Base-by-base conservation (phyloP, 2,329 filamentous ascomycete genomes). In the Monilinia laxa region DNA sequence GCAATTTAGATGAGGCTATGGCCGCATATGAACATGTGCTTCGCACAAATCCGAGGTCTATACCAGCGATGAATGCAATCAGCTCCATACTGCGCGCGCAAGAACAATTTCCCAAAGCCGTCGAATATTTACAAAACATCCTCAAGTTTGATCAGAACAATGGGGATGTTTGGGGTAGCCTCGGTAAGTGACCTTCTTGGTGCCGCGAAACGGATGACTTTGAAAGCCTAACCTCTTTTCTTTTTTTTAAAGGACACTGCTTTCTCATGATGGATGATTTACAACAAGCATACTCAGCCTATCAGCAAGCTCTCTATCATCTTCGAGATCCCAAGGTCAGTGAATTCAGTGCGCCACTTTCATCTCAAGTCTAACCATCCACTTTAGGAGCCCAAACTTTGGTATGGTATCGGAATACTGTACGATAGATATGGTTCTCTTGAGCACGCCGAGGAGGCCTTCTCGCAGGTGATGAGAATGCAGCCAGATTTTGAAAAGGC, bases 381-480 rank as follows among this genome's bases (percentile, higher is more conserved):
- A 55, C 58, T 72, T 56, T 69, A 93, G 90, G 95, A 99, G 75
- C 95, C 95, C 3, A 97, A 97, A 80, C 84, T 99, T 14, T 99
- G 95, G 95, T 99, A 99, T 75, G 95, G 95, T 49, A 99, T 99
- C 55, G 95, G 95, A 51, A 99, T 99, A 56, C 82, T 99, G 1
- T 99, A 99, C 73, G 95, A 99, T 77, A 85, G 95, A 63, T 99
- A 98, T 76, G 95, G 95, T 9, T 97, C 93, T 38, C 85, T 97
- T 57, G 95, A 99, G 75, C 96, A 98, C 77, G 95, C 95, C 72
- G 95, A 98, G 78, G 95, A 98, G 77, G 95, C 95, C 6, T 98
- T 98, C 77, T 97, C 94, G 2, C 92, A 98, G 76, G 95, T 99
- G 70, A 98, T 99, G 95, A 90, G 92, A 73, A 98, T 99, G 90